Percentiles rank a stretch among this genome's conserved stretches.
Evolutionary conservation across 2,329 filamentous ascomycete species (phyloP).

Genomic region (Claviceps paspali): DNA sequence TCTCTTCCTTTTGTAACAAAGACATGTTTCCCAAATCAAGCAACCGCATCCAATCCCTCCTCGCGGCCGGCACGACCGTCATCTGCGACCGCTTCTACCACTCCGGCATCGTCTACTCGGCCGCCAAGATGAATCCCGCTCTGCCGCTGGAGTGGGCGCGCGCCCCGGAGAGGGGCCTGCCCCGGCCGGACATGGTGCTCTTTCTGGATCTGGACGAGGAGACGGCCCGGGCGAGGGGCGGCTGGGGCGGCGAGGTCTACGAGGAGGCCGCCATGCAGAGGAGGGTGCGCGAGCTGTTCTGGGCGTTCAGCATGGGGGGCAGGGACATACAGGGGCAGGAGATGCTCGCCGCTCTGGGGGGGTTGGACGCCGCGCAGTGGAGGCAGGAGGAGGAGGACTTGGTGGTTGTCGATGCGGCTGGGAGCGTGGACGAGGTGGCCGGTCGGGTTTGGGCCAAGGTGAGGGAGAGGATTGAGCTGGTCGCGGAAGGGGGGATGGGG

Average conservation of each 20-base stretch:
- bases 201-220: slow-evolving; percentile 72
- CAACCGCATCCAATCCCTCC: slow-evolving; percentile 32
- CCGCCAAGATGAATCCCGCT: slow-evolving; percentile 62
- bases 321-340: slow-evolving; percentile 15
- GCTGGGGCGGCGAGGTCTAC: slow-evolving; percentile 79
- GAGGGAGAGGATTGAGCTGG: slow-evolving; percentile 27
- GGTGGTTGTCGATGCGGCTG: slow-evolving; percentile 37
- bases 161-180: slow-evolving; percentile 70
- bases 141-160: slow-evolving; percentile 68
- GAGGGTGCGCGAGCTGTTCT: slow-evolving; percentile 62
- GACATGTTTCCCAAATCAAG: slow-evolving; percentile 16
- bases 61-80: slow-evolving; percentile 56
- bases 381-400: slow-evolving; percentile 37
- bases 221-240: slow-evolving; percentile 60
- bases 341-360: slow-evolving; percentile 10
- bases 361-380: slow-evolving; percentile 17
- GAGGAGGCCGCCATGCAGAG: slow-evolving; percentile 73
- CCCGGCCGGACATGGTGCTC: slow-evolving; percentile 71
- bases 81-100: slow-evolving; percentile 92
- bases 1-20: neutral
- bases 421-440: slow-evolving; percentile 39
- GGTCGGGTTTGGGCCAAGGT: slow-evolving; percentile 40
- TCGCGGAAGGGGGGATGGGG: slow-evolving; percentile 34
- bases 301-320: slow-evolving; percentile 34
- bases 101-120: slow-evolving; percentile 83